Conservation (phyloP, 2,329 filamentous ascomycete species). For the Pestalotiopsis fici region DNA sequence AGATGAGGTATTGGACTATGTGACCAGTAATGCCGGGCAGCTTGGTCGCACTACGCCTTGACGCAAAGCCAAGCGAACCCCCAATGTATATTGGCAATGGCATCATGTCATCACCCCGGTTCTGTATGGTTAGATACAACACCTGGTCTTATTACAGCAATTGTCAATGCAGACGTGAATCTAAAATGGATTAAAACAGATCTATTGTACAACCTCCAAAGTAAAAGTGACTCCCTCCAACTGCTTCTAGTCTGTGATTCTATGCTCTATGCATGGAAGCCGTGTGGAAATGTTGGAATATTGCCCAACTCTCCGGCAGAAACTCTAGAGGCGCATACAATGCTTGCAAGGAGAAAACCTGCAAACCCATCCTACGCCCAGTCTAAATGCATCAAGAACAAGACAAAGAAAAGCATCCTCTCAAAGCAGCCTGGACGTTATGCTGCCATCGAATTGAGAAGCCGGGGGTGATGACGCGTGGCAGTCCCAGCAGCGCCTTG, state of each 20-base stretch:
- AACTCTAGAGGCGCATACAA: slow-evolving; percentile 16
- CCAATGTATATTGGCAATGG: background rate
- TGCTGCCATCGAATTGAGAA: slow-evolving; percentile 12
- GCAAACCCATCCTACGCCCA: slow-evolving; percentile 24
- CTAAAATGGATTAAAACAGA: slow-evolving; percentile 14
- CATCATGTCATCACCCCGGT: too few relatives aligned
- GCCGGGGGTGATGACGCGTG: slow-evolving; percentile 13
- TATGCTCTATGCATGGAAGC: slow-evolving; percentile 25
- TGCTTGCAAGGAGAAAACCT: slow-evolving; percentile 23
- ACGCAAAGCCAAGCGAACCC: background rate
- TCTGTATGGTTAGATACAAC: too few relatives aligned
- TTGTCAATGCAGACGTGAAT: background rate
- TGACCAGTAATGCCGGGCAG: slow-evolving; percentile 18
- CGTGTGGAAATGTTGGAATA: slow-evolving; percentile 18
- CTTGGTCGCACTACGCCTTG: slow-evolving; percentile 3
- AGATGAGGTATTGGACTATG: slow-evolving; percentile 17
- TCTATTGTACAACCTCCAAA: slow-evolving; percentile 32
- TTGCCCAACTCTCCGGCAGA: slow-evolving; percentile 15
- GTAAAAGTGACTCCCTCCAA: slow-evolving; percentile 21
- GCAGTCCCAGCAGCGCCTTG: slow-evolving; percentile 14
- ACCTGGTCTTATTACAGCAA: too few relatives aligned
- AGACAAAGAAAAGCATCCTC: slow-evolving; percentile 16
- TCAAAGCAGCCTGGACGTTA: slow-evolving; percentile 23
- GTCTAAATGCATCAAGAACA: slow-evolving; percentile 27
- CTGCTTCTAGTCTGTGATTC: slow-evolving; percentile 29